Evolutionary conservation across 2,329 filamentous ascomycete species (phyloP).

Genomic region (Conoideocrella luteorostrata): DNA sequence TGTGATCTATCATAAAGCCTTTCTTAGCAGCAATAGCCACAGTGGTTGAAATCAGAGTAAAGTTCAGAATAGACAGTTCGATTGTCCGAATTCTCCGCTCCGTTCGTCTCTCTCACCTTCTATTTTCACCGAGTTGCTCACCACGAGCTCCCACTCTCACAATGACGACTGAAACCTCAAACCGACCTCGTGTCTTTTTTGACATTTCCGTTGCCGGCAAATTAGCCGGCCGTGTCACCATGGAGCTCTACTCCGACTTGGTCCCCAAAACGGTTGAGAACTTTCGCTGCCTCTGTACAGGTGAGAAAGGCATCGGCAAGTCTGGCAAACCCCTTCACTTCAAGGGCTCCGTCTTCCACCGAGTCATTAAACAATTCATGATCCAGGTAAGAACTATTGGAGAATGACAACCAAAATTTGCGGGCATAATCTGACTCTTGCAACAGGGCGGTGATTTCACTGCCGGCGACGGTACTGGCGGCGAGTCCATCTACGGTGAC

Average conservation of each 20-base stretch:
- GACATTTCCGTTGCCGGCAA: conserved; percentile 78
- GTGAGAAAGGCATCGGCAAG: conserved; percentile 82
- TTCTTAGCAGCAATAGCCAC: no score
- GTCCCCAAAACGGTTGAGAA: conserved; percentile 96
- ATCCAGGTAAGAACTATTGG: conserved; percentile 54
- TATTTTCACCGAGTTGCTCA: not conserved
- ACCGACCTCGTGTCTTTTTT: conserved; percentile 81
- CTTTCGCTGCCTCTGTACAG: conserved; percentile 90
- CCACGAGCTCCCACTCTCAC: conserved; percentile 9
- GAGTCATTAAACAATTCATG: conserved; percentile 98
- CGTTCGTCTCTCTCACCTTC: not conserved
- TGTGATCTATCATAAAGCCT: no score
- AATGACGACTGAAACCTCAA: conserved; percentile 38
- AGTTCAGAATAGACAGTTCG: no score
- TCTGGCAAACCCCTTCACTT: conserved; percentile 82
- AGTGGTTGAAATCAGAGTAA: no score
- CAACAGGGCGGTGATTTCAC: conserved; percentile 94
- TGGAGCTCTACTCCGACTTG: conserved; percentile 72
- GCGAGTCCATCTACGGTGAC: conserved; percentile 93
- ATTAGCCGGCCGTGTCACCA: conserved; percentile 69
- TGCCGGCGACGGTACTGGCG: conserved; percentile 85
- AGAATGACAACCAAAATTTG: no score
- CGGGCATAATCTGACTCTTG: no score
- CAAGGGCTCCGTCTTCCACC: conserved; percentile 90
- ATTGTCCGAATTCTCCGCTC: no score